phyloP scores from a whole-genome alignment of 2,329 filamentous ascomycete genomes.

The Fonsecaea multimorphosa region DNA sequence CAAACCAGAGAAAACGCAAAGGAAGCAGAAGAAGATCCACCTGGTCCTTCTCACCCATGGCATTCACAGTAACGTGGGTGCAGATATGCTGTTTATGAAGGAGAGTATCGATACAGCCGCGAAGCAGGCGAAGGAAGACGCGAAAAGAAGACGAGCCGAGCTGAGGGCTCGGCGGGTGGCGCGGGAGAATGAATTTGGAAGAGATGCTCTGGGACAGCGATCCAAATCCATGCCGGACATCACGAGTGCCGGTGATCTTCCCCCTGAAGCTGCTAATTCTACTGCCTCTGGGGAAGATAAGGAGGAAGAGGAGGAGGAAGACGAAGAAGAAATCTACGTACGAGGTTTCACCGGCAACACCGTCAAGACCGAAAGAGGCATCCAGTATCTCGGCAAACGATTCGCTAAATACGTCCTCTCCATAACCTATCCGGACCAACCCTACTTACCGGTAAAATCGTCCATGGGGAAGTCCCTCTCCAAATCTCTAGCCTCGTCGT shows the following conservation, averaged over 20 bases:
- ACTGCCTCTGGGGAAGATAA: conserved; percentile 47
- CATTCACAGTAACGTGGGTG: conserved; percentile 90
- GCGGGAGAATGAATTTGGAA: conserved; percentile 35
- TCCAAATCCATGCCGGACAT: conserved; percentile 36
- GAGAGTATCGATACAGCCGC: conserved; percentile 91
- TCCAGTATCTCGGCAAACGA: conserved; percentile 95
- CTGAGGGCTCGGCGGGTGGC: conserved; percentile 52
- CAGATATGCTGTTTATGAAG: conserved; percentile 96
- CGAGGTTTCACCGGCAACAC: conserved; percentile 63
- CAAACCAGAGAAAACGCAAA: conserved; percentile 43
- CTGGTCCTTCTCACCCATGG: conserved; percentile 93
- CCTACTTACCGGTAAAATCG: conserved; percentile 73
- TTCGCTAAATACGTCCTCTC: conserved; percentile 88
- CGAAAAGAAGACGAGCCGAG: conserved; percentile 64
- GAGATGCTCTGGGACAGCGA: conserved; percentile 29
- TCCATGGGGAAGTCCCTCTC: conserved; percentile 57
- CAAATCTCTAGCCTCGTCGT: conserved; percentile 54
- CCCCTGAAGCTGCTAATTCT: conserved; percentile 52
- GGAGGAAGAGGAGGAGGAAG: conserved; percentile 57
- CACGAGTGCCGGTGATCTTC: conserved; percentile 34
- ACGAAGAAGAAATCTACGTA: conserved; percentile 60
- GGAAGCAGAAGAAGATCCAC: conserved; percentile 79
- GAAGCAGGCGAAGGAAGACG: conserved; percentile 73
- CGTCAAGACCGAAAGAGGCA: conserved; percentile 85
- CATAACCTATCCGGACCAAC: conserved; percentile 93